These are phyloP conservation scores for Polytrichum formosum DNA, from an alignment of 225 moss, liverwort and hornwort genomes.

Conservation along the genomic window DNA sequence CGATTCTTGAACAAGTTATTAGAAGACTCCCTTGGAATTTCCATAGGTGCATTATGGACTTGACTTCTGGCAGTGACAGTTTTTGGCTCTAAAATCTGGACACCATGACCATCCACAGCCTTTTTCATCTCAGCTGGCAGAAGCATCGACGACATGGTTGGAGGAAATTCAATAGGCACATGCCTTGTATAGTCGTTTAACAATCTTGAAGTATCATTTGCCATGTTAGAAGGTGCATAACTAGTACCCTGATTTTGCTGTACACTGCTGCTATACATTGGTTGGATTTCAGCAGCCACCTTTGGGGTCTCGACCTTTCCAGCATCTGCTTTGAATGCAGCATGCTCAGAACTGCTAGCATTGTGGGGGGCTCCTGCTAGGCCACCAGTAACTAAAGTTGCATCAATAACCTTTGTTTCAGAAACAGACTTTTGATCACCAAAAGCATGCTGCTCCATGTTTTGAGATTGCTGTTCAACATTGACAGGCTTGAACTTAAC, in stretches of 20 bases:
- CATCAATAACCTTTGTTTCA: slow-evolving; percentile 24
- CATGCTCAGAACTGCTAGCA: slow-evolving; percentile 21
- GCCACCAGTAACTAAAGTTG: slow-evolving; percentile 13
- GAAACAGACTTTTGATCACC: slow-evolving; percentile 17
- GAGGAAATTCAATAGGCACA: slow-evolving; percentile 33
- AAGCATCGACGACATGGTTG: slow-evolving; percentile 20
- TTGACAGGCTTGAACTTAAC: slow-evolving; percentile 14
- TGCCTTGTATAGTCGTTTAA: slow-evolving; percentile 42
- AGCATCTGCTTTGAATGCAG: slow-evolving; percentile 25
- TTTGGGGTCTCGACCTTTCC: slow-evolving; percentile 42
- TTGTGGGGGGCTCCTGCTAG: not conserved
- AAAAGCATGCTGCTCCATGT: slow-evolving; percentile 36
- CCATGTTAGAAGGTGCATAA: slow-evolving; percentile 22
- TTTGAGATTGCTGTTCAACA: slow-evolving; percentile 54
- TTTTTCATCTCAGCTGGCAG: slow-evolving; percentile 36
- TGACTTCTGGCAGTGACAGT: slow-evolving; percentile 33
- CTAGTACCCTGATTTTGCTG: slow-evolving; percentile 35
- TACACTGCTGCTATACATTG: slow-evolving; percentile 34
- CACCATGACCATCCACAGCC: slow-evolving; percentile 31
- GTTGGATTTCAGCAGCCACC: slow-evolving; percentile 53
- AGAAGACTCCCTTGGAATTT: slow-evolving; percentile 51
- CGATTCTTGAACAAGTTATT: slow-evolving; percentile 57
- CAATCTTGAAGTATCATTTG: slow-evolving; percentile 28
- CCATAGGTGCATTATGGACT: slow-evolving; percentile 48
- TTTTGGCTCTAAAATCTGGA: slow-evolving; percentile 35